phyloP scores from a whole-genome alignment of 2,329 filamentous ascomycete genomes.

The Graphilbum sp. region DNA sequence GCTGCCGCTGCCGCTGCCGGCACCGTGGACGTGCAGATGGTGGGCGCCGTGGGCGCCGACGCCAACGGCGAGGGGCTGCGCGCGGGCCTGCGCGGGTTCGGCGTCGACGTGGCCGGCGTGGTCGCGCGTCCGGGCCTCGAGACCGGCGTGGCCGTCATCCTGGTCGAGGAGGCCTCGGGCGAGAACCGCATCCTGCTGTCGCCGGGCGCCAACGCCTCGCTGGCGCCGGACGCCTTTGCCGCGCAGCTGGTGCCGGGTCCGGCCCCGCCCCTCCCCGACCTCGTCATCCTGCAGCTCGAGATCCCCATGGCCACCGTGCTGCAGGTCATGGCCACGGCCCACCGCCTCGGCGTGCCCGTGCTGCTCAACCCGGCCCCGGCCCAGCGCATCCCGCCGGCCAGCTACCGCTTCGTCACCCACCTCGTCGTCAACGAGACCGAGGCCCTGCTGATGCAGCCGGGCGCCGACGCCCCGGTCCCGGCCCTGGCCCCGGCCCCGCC shows the following conservation, averaged over 20 bases:
- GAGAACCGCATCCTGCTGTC: conserved; percentile 63
- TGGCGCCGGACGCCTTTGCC: conserved; percentile 15
- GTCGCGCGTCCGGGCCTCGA: conserved; percentile 23
- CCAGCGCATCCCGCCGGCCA: conserved; percentile 38
- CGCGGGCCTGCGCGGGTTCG: conserved; percentile 38
- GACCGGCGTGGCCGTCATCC: conserved; percentile 58
- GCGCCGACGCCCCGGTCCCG: conserved; percentile 9
- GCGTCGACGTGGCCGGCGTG: conserved; percentile 43
- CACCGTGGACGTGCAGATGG: conserved; percentile 42
- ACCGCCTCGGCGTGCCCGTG: conserved; percentile 27
- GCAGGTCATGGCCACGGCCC: conserved; percentile 25
- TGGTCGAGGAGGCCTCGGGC: conserved; percentile 55
- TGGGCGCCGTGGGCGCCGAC: conserved; percentile 57
- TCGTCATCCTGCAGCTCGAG: conserved; percentile 44
- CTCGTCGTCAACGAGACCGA: conserved; percentile 62
- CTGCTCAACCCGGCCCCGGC: conserved; percentile 56
- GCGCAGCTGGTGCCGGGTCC: conserved; percentile 15
- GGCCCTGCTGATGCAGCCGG: conserved; percentile 41
- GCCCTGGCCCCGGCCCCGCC: too few species aligned
- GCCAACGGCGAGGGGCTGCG: conserved; percentile 44
- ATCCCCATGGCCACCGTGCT: conserved; percentile 36
- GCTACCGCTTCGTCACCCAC: conserved; percentile 42
- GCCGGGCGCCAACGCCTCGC: conserved; percentile 49
- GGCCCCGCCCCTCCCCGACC: conserved; percentile 25
- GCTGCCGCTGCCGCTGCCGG: conserved; percentile 1